Conservation (phyloP, 2,329 filamentous ascomycete species). For the Pseudopyricularia cyperi region DNA sequence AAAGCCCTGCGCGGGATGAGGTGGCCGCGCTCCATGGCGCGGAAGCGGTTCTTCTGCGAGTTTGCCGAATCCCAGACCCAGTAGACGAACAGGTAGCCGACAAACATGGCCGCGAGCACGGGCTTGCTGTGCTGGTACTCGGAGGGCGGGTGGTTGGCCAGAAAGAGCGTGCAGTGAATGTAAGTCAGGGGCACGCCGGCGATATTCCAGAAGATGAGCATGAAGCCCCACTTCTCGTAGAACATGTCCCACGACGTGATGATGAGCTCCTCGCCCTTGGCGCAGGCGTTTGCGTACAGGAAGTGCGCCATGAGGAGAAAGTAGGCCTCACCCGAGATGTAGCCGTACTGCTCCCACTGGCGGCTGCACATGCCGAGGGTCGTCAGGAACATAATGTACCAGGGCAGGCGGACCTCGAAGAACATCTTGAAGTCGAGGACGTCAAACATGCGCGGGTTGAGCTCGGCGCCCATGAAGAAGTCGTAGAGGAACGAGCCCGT, state of each 20-base stretch:
- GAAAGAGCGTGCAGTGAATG: slow-evolving; percentile 72
- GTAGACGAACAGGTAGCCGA: slow-evolving; percentile 60
- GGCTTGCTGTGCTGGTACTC: slow-evolving; percentile 55
- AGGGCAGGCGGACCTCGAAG: slow-evolving; percentile 75
- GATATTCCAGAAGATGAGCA: slow-evolving; percentile 84
- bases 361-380: slow-evolving; percentile 55
- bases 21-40: slow-evolving; percentile 55
- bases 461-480: slow-evolving; percentile 83
- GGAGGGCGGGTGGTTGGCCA: slow-evolving; percentile 60
- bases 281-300: slow-evolving; percentile 71
- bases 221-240: slow-evolving; percentile 81
- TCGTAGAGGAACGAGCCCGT: slow-evolving; percentile 71
- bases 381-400: slow-evolving; percentile 68
- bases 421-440: slow-evolving; percentile 90
- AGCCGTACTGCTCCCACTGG: slow-evolving; percentile 68
- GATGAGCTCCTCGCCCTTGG: slow-evolving; percentile 73
- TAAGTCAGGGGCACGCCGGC: slow-evolving; percentile 70
- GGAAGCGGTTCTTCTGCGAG: slow-evolving; percentile 76
- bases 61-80: slow-evolving; percentile 78
- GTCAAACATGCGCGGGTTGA: slow-evolving; percentile 77
- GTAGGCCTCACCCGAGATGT: slow-evolving; percentile 58
- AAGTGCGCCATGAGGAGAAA: slow-evolving; percentile 71
- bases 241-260: slow-evolving; percentile 80
- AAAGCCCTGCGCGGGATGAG: slow-evolving; percentile 55
- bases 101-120: slow-evolving; percentile 46